Evolutionary conservation across 306 rosid species (phyloP), one percentile per base, ranked within the genome.

Genomic region (Boehmeria nivea): DNA sequence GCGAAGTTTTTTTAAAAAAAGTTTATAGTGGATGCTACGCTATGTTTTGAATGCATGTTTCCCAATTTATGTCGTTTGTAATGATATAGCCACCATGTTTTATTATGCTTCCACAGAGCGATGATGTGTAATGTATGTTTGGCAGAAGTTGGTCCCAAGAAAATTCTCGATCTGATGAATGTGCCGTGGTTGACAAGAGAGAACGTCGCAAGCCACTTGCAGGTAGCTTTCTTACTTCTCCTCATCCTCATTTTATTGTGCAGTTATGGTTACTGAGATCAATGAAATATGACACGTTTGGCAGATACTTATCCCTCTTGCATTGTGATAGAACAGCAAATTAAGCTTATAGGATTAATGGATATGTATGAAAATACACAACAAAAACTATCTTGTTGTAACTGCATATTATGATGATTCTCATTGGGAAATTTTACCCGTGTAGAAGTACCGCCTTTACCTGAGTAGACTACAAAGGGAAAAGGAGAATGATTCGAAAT

Each of bases 141-240:
- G 72, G 84, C 95, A 93, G 99, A 87, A 77, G 96, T 85, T 63
- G 99, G 99, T 34, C 99, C 99, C 7, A 93, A 93, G 68, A 93
- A 79, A 70, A 93, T 93, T 60, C 88, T 87, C 12, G 99, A 93
- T 70, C 69, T 85, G 76, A 93, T 93, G 99, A 87, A 83, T 59
- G 99, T 93, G 42, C 86, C 89, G 0, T 79, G 96, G 99, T 69
- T 93, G 57, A 84, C 88, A 8, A 76, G 99, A 67, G 99, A 93
- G 72, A 93, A 93, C 42, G 96, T 93, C 43, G 99, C 99, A 16
- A 93, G 99, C 77, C 99, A 93, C 74, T 83, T 93, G 81, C 99
- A 93, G 99, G 96, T 84, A 75, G 40, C 45, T 48, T 13, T 36
- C 66, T 66, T 14, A 6, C 42, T 51, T 53, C 45, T 23, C 34